Evolutionary conservation across 108 stramenopile genomes (phyloP).

Genomic region (Seminavis robusta): DNA sequence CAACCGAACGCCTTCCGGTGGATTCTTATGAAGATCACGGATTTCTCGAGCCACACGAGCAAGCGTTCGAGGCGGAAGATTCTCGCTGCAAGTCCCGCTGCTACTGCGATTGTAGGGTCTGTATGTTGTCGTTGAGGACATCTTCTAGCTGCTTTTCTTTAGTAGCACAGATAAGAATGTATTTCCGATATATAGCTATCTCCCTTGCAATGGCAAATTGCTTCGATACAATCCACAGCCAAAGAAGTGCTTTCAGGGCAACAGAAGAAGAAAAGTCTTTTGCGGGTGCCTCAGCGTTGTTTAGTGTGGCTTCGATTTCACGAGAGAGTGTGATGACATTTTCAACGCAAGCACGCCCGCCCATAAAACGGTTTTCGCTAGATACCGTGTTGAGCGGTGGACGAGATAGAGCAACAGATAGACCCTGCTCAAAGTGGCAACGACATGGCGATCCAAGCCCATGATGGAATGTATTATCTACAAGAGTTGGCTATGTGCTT

Average conservation of each 20-base stretch:
- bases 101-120: conserved; percentile 36
- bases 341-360: no score
- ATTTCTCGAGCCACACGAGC: conserved; percentile 86
- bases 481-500: no score
- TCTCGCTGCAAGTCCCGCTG: conserved; percentile 51
- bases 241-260: not conserved
- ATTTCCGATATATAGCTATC: not conserved
- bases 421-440: no score
- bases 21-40: conserved; percentile 70
- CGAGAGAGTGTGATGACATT: no score
- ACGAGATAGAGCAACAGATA: no score
- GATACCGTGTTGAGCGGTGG: no score
- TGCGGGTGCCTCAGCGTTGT: not conserved
- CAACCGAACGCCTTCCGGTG: conserved; percentile 83
- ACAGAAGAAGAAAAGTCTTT: not conserved
- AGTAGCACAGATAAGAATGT: not conserved
- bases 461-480: no score
- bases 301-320: no score
- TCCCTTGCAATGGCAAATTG: no score
- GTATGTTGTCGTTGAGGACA: conserved; percentile 32
- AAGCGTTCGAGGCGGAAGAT: conserved; percentile 87
- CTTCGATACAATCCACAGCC: not conserved
- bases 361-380: no score
- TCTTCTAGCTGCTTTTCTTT: not conserved
- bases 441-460: no score